Percentiles rank a stretch among this genome's conserved stretches.
phyloP scores from a whole-genome alignment of 495 filamentous ascomycete species.

The Tuber umbilicatum region DNA sequence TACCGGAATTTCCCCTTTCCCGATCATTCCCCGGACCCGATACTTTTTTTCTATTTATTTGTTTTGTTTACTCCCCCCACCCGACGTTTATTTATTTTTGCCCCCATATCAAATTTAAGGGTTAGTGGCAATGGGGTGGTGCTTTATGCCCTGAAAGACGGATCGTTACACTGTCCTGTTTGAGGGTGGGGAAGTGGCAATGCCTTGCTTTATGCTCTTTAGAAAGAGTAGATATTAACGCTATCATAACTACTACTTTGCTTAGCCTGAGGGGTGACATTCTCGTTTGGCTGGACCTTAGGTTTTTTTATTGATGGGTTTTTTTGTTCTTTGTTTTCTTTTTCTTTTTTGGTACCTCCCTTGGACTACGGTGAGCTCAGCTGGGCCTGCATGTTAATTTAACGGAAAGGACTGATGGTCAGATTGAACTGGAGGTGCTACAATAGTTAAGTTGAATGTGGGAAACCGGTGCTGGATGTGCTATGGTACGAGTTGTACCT shows the following conservation, averaged over 20 bases:
- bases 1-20: neutral
- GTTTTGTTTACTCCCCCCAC: neutral
- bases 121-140: neutral
- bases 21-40: neutral
- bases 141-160: slow-evolving; percentile 1
- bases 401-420: neutral
- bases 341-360: neutral
- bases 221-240: neutral
- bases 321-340: neutral
- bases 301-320: neutral
- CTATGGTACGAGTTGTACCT: neutral
- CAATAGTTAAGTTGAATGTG: neutral
- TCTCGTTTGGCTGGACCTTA: neutral
- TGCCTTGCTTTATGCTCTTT: neutral
- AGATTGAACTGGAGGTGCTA: neutral
- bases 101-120: neutral
- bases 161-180: neutral
- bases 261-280: neutral
- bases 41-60: neutral
- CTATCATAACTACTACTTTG: neutral
- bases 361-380: neutral
- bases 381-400: neutral
- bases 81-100: neutral
- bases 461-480: neutral
- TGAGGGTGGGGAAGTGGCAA: neutral